Evolutionary conservation across 306 rosid genomes (phyloP).

Genomic region (Malus sylvestris): DNA sequence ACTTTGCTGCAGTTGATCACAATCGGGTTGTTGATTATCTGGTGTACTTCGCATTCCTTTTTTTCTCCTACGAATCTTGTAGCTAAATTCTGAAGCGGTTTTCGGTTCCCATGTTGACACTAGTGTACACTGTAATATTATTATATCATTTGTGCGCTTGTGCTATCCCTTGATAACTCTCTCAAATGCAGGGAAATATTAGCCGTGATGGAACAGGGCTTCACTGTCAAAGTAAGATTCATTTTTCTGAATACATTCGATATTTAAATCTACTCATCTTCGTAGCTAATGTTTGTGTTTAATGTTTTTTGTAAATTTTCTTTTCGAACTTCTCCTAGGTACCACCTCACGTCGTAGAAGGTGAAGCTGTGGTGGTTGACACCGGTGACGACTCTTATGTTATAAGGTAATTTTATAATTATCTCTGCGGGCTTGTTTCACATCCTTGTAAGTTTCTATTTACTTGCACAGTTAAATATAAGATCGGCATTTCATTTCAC

Average conservation of each 20-base stretch:
- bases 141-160: slow-evolving; percentile 1
- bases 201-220: slow-evolving; percentile 66
- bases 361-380: slow-evolving; percentile 67
- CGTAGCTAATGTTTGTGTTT: not conserved
- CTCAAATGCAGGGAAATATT: slow-evolving; percentile 56
- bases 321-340: slow-evolving; percentile 42
- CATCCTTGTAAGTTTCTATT: slow-evolving; percentile 4
- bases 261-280: not conserved
- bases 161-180: slow-evolving; percentile 10
- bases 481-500: not conserved
- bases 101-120: not conserved
- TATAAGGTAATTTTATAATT: slow-evolving; percentile 53
- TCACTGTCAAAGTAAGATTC: slow-evolving; percentile 62
- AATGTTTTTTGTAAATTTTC: not conserved
- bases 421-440: not conserved
- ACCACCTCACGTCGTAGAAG: slow-evolving; percentile 61
- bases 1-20: not conserved
- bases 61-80: not conserved
- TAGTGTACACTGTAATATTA: not conserved
- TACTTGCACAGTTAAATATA: not conserved
- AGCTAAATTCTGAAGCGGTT: not conserved
- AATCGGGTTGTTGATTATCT: not conserved
- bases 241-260: not conserved
- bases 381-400: slow-evolving; percentile 70
- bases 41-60: not conserved